Evolutionary conservation across 31 red algal genomes (phyloP).

Genomic region (Bonnemaisonia californica): DNA sequence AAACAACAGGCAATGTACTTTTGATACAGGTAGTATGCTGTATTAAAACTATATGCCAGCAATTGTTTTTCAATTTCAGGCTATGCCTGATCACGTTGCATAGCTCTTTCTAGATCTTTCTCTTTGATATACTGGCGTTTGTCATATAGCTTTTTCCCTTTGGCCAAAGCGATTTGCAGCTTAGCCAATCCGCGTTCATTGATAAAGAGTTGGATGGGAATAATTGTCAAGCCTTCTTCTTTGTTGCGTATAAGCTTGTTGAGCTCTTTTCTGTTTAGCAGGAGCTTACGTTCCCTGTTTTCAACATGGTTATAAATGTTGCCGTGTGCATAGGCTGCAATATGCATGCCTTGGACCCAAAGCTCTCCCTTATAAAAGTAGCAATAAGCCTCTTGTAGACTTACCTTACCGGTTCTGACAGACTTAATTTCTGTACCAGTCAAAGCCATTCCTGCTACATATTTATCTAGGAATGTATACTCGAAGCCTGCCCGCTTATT

Average conservation of each 20-base stretch:
- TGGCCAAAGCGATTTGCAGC: background rate
- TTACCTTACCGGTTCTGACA: background rate
- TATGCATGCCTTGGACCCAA: background rate
- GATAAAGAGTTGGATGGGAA: constrained; percentile 3
- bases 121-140: background rate
- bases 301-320: background rate
- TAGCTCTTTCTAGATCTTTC: no score
- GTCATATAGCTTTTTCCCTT: constrained; percentile 3
- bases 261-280: background rate
- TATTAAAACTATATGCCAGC: no score
- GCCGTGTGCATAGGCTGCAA: background rate
- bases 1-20: no score
- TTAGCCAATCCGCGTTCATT: background rate
- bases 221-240: background rate
- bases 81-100: no score
- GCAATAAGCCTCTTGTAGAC: background rate
- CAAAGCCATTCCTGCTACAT: constrained; percentile 11
- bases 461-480: background rate
- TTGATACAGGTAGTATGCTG: no score
- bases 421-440: constrained; percentile 8
- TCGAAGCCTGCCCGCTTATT: constrained; percentile 2
- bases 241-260: background rate
- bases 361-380: background rate
- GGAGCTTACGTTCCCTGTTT: background rate
- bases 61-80: no score